Evolutionary conservation across 2,329 filamentous ascomycete species (phyloP).

Genomic region (Ophiostoma sp.): DNA sequence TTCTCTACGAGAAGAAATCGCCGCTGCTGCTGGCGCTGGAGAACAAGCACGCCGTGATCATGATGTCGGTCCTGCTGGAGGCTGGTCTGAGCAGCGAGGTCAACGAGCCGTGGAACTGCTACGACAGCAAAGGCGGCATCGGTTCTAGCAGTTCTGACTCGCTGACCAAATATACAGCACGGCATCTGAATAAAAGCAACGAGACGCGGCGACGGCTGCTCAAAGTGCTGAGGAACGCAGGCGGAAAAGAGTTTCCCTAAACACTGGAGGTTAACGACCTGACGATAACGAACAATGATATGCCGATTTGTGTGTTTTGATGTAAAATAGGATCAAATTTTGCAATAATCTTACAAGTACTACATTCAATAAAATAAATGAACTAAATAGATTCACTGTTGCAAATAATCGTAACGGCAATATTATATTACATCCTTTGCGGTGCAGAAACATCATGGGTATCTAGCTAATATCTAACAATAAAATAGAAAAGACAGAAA

Average conservation of each 20-base stretch:
- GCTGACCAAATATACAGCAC: not conserved
- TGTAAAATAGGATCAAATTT: too few species aligned
- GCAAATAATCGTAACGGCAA: not conserved
- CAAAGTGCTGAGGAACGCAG: not conserved
- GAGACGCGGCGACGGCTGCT: not conserved
- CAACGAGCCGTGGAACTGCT: not conserved
- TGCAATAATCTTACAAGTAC: too few species aligned
- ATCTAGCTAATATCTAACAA: constrained; percentile 13
- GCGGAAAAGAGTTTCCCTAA: not conserved
- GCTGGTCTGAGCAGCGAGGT: not conserved
- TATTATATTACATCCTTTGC: not conserved
- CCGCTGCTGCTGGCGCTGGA: constrained; percentile 5
- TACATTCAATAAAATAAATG: too few species aligned
- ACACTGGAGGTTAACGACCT: too few species aligned
- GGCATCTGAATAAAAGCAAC: not conserved
- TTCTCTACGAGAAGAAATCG: not conserved
- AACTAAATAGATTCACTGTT: not conserved
- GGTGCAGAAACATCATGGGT: constrained; percentile 12
- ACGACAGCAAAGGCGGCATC: too few species aligned
- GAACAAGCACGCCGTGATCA: not conserved
- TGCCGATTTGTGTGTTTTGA: too few species aligned
- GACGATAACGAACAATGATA: not conserved
- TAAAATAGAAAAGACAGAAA: not conserved
- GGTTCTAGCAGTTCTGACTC: not conserved
- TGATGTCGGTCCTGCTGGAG: not conserved